Percentiles rank a stretch among this genome's conserved stretches.
Conservation (phyloP, 768 basidiomycete genomes). For the Trametes cinnabarina region DNA sequence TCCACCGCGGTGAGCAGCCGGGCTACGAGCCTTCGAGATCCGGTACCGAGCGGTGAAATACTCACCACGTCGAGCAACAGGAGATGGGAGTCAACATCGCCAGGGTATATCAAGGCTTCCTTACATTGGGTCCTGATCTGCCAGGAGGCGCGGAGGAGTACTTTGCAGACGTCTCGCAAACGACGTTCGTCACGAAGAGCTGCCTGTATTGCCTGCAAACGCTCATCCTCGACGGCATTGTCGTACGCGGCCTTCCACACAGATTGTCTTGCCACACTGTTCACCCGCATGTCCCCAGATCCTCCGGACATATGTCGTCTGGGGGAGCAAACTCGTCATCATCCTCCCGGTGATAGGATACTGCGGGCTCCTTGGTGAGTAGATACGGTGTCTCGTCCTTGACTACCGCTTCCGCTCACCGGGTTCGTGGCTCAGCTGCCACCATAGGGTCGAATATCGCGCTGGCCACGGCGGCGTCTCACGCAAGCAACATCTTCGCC, state of each 20-base stretch:
- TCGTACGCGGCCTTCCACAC: not conserved
- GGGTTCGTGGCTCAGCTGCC: slow-evolving; percentile 10
- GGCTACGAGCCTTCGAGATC: not conserved
- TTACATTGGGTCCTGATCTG: not conserved
- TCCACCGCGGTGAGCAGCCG: not conserved
- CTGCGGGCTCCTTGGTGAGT: not conserved
- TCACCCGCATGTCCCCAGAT: too few species aligned
- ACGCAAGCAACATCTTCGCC: slow-evolving; percentile 26
- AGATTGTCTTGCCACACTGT: not conserved
- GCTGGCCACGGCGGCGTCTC: slow-evolving; percentile 17
- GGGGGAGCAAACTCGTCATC: not conserved
- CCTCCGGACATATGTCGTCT: not conserved
- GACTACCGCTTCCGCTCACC: not conserved
- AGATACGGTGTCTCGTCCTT: too few species aligned
- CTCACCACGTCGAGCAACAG: not conserved
- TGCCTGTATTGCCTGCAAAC: not conserved
- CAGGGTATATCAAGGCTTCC: not conserved
- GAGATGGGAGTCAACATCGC: not conserved
- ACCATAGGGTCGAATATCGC: slow-evolving; percentile 18
- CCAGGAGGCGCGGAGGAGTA: not conserved
- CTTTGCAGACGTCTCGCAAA: not conserved
- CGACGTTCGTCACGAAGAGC: not conserved
- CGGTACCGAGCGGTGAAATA: not conserved
- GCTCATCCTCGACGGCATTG: not conserved
- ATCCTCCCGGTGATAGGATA: not conserved